A percentile compares a stretch with the other conserved stretches of the same genome.
Evolutionary conservation across 1,139 yeast genomes (phyloP).

Genomic region (Wickerhamiella pararugosa): DNA sequence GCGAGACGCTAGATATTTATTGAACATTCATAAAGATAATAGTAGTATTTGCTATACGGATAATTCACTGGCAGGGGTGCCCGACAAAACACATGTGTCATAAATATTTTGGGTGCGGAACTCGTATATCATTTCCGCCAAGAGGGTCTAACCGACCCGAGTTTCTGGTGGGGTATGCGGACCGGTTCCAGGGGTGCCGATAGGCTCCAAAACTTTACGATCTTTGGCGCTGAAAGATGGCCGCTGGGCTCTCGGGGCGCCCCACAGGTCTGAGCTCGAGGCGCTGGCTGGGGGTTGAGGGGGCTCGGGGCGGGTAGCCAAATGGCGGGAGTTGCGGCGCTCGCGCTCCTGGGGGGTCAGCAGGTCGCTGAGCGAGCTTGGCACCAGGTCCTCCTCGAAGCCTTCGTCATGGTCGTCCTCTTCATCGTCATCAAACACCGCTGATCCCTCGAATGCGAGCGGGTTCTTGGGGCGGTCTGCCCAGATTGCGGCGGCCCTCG

Average conservation of each 20-base stretch:
- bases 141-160: too few species aligned
- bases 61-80: too few species aligned
- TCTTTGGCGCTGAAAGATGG: conserved; percentile 3
- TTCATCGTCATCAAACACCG: conserved; percentile 21
- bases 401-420: conserved; percentile 30
- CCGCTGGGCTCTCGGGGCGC: conserved; percentile 3
- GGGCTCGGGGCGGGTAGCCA: conserved; percentile 5
- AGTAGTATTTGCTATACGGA: too few species aligned
- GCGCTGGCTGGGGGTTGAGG: background rate
- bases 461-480: conserved; percentile 9
- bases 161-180: too few species aligned
- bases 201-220: conserved; percentile 2
- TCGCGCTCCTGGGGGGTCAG: conserved; percentile 65
- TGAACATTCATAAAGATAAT: too few species aligned
- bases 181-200: background rate
- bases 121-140: too few species aligned
- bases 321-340: conserved; percentile 49
- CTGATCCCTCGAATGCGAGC: conserved; percentile 15
- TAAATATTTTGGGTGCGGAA: too few species aligned
- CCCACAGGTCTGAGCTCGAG: conserved; percentile 5
- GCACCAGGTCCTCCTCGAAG: conserved; percentile 61
- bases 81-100: too few species aligned
- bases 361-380: conserved; percentile 55
- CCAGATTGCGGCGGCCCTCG: conserved; percentile 8
- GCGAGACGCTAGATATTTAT: background rate